These are phyloP conservation scores for Plectosphaerella sp. DNA, from an alignment of 2,329 filamentous ascomycete species.

Conservation along the genomic window DNA sequence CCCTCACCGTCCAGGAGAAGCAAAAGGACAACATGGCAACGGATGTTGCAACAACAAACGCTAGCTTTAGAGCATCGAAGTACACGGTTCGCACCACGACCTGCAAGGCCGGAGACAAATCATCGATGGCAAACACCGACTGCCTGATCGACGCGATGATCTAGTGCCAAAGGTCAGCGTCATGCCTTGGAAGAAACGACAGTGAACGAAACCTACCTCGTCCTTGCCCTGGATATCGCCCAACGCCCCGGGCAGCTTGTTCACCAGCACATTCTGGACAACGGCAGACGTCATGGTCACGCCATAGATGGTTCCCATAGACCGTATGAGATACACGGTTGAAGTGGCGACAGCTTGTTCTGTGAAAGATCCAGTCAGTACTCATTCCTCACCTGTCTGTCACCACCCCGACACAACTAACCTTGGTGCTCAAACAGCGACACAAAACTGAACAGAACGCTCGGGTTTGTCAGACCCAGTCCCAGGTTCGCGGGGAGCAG, in stretches of 20 bases:
- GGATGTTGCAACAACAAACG: not conserved
- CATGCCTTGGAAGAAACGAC: not conserved
- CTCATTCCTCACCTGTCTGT: not conserved
- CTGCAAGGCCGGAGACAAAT: not conserved
- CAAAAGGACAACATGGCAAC: not conserved
- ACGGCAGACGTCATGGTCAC: not conserved
- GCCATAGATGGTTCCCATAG: not conserved
- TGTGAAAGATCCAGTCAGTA: not conserved
- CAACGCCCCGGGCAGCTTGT: not conserved
- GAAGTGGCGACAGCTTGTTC: not conserved
- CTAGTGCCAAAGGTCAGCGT: not conserved
- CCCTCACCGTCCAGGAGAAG: not conserved
- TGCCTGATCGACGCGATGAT: not conserved
- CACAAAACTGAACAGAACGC: slow-evolving; percentile 56
- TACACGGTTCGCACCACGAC: not conserved
- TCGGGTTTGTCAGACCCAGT: slow-evolving; percentile 55
- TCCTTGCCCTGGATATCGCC: not conserved
- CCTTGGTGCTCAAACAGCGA: slow-evolving; percentile 53
- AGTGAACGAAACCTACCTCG: not conserved
- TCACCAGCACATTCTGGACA: not conserved
- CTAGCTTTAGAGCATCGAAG: not conserved
- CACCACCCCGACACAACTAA: not conserved
- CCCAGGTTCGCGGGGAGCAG: slow-evolving; percentile 56
- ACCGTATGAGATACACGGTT: not conserved
- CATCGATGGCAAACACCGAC: not conserved